Evolutionary conservation across 1,284 basidiomycete genomes (phyloP), one percentile per base, ranked within the genome.

Genomic region (Bjerkandera adusta): DNA sequence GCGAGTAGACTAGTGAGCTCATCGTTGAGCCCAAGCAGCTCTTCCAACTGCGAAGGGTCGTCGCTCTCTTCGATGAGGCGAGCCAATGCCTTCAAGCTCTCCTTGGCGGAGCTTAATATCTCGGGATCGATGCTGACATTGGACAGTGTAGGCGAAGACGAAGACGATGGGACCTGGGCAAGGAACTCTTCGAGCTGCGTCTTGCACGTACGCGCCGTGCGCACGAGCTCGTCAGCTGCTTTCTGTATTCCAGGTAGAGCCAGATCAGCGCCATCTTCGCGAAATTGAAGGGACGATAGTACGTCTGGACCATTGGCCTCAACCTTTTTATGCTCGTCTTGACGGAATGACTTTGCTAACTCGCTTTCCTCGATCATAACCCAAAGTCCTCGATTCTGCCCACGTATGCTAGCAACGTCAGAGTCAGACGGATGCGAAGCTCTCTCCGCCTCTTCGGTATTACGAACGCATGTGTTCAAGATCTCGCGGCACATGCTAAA

Each of bases 381-480:
- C 87, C 87, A 90, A 6, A 89, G 74, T 2, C 84, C 84, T 57
- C 81, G 86, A 1, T 79, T 77, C 26, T 72, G 57, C 1, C 72
- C 71, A 25, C 69, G 64, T 3, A 71, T 69, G 33, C 64, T 66
- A 20, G 49, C 51, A 45, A 58, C 57, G 27, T 47, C 55, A n/a
- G 54, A 44, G 30, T 57, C 60, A 6, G 64, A 47, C 8, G 55
- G 54, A 47, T 71, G 71, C 5, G 73, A 63, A 13, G 57, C 68
- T 47, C 69, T 70, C 58, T 85, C 84, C 0, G 86, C 87, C 52
- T 83, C 83, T 63, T 97, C 92, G 0, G 92, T 97, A 58, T 97
- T 97, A 49, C 95, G 75, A 10, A 97, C 82, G 64, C 95, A 98
- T 13, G 83, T 81, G 56, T 83, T 84, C 52, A 90, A 63, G 40